A percentile compares a stretch with the other conserved stretches of the same genome.
These are phyloP conservation scores for Tympanopsis confertula DNA, from an alignment of 2,329 filamentous ascomycete species.

Conservation along the genomic window DNA sequence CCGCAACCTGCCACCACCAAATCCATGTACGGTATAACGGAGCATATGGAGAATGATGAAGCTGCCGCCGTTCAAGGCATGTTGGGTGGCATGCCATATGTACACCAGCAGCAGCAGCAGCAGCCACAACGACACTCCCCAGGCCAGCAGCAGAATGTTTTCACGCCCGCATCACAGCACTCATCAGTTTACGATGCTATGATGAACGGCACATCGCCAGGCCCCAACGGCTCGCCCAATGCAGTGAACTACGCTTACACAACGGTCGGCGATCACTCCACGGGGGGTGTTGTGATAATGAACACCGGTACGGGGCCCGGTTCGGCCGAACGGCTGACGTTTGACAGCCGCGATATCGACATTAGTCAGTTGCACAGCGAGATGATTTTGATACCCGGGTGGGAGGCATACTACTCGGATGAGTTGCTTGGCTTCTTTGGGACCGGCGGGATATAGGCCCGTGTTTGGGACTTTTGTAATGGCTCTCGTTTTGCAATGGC, in stretches of 20 bases:
- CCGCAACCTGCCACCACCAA: conserved; percentile 11
- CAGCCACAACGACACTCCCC: conserved; percentile 3
- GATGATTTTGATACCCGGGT: conserved; percentile 57
- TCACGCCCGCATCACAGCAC: conserved; percentile 27
- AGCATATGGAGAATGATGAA: conserved; percentile 14
- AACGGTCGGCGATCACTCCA: conserved; percentile 4
- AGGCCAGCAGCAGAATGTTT: conserved; percentile 13
- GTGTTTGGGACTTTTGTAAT: no score
- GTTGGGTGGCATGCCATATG: conserved; percentile 11
- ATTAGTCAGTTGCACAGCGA: conserved; percentile 51
- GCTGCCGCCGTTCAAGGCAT: conserved; percentile 11
- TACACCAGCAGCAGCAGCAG: conserved; percentile 11
- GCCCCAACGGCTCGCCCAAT: conserved; percentile 17
- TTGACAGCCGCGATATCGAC: conserved; percentile 68
- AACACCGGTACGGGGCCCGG: conserved; percentile 17
- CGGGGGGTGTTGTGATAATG: conserved; percentile 11
- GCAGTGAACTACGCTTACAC: conserved; percentile 1
- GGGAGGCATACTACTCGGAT: conserved; percentile 62
- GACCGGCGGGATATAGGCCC: background rate
- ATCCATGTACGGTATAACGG: conserved; percentile 4
- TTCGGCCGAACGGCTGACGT: conserved; percentile 46
- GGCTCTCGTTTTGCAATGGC: no score
- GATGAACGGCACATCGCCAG: conserved; percentile 24
- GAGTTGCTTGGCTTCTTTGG: conserved; percentile 50
- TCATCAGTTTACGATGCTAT: conserved; percentile 28